Conservation (phyloP, 1,284 basidiomycete genomes). For the Schizophyllum amplum region DNA sequence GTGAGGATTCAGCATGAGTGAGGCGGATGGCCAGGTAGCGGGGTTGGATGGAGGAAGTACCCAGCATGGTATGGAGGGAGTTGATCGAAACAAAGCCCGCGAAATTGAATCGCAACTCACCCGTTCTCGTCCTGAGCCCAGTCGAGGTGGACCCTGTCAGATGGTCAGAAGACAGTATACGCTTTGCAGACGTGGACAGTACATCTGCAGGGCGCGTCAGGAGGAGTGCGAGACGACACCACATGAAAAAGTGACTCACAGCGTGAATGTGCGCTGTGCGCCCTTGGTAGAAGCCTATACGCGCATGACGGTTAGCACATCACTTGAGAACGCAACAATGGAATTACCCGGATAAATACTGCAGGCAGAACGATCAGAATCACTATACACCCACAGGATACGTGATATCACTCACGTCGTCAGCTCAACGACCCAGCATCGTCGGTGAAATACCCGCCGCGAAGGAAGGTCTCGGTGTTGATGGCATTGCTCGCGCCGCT, state of each 20-base stretch:
- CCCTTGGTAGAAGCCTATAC: slow-evolving; percentile 37
- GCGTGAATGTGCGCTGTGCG: slow-evolving; percentile 17
- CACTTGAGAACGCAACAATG: background rate
- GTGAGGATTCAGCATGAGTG: no score
- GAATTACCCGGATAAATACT: background rate
- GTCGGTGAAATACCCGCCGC: slow-evolving; percentile 43
- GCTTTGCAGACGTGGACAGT: no score
- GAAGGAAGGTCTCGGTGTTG: slow-evolving; percentile 32
- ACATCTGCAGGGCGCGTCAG: slow-evolving; percentile 6
- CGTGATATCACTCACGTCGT: slow-evolving; percentile 20
- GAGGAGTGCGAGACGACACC: background rate
- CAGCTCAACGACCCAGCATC: slow-evolving; percentile 43
- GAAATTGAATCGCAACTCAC: slow-evolving; percentile 16
- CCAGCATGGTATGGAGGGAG: slow-evolving; percentile 20
- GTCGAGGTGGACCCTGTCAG: slow-evolving; percentile 22
- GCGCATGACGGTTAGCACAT: background rate
- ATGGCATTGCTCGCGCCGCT: background rate
- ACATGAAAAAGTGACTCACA: background rate
- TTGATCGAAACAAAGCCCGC: background rate
- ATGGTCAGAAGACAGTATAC: no score
- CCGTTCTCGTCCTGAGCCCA: slow-evolving; percentile 22
- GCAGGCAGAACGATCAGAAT: background rate
- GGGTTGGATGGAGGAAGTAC: no score
- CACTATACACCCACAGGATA: no score
- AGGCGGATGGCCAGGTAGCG: no score